phyloP scores from a whole-genome alignment of 179 eudicot species.

The Monotropa hypopitys region DNA sequence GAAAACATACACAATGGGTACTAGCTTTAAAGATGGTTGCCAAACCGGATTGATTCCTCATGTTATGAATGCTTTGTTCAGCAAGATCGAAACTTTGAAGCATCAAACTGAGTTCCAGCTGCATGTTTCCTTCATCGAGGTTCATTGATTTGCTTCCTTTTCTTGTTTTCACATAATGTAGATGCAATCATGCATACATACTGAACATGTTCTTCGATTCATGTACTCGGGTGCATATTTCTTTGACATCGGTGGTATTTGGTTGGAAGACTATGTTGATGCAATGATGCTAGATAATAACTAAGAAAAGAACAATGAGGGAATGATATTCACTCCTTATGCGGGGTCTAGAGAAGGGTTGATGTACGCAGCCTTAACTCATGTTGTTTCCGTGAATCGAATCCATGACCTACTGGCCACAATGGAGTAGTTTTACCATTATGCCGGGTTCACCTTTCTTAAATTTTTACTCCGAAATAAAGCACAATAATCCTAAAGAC shows the following conservation, averaged over 20 bases:
- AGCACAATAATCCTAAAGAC: too few relatives aligned
- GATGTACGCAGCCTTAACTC: too few relatives aligned
- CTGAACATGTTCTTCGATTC: background rate
- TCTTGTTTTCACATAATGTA: background rate
- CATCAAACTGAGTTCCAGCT: conserved; percentile 72
- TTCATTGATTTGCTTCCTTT: conserved; percentile 14
- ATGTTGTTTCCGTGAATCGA: too few relatives aligned
- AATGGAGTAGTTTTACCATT: too few relatives aligned
- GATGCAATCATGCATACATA: background rate
- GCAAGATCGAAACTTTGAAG: conserved; percentile 67
- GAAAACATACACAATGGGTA: conserved; percentile 98
- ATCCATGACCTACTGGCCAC: too few relatives aligned
- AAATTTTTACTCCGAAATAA: too few relatives aligned
- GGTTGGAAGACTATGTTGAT: background rate
- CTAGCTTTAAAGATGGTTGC: conserved; percentile 67
- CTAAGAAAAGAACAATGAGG: background rate
- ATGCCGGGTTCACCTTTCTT: too few relatives aligned
- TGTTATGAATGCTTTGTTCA: conserved; percentile 74
- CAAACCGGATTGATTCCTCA: conserved; percentile 78
- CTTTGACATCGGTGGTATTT: background rate
- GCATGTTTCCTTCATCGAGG: conserved; percentile 98
- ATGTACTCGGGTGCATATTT: background rate
- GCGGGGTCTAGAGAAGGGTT: too few relatives aligned
- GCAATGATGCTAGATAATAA: background rate
- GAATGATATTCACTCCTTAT: background rate